These are phyloP conservation scores for Solanum gandarillasii DNA, from an alignment of 257 asterid species.

Conservation along the genomic window DNA sequence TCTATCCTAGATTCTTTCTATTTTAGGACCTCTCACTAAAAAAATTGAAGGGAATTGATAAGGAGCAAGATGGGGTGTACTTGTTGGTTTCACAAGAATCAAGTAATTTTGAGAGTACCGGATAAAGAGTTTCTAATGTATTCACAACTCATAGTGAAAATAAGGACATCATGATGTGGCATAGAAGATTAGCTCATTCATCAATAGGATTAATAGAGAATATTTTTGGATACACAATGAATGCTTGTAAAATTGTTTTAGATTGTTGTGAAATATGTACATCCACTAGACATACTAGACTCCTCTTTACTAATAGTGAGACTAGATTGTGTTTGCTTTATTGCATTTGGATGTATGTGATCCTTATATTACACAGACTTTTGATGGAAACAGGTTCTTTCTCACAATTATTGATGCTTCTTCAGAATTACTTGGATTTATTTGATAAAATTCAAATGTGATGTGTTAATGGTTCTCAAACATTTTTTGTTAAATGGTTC, in stretches of 20 bases:
- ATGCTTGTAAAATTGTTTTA: neutral
- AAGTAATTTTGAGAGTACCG: too few species aligned
- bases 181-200: neutral
- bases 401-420: neutral
- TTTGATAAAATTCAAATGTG: too few species aligned
- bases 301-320: too few species aligned
- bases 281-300: neutral
- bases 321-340: neutral
- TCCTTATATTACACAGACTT: neutral
- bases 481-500: neutral
- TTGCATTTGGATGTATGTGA: neutral
- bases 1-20: too few species aligned
- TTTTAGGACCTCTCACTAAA: too few species aligned
- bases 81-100: too few species aligned
- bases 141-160: neutral
- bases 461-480: too few species aligned
- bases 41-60: too few species aligned
- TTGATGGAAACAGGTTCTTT: neutral
- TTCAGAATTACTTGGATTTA: neutral
- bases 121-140: too few species aligned
- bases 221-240: neutral
- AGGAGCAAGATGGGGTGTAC: too few species aligned
- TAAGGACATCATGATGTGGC: neutral
- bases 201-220: too few species aligned
- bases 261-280: neutral